Conservation (phyloP, 2,329 filamentous ascomycete species). For the Pseudogymnoascus sp. region DNA sequence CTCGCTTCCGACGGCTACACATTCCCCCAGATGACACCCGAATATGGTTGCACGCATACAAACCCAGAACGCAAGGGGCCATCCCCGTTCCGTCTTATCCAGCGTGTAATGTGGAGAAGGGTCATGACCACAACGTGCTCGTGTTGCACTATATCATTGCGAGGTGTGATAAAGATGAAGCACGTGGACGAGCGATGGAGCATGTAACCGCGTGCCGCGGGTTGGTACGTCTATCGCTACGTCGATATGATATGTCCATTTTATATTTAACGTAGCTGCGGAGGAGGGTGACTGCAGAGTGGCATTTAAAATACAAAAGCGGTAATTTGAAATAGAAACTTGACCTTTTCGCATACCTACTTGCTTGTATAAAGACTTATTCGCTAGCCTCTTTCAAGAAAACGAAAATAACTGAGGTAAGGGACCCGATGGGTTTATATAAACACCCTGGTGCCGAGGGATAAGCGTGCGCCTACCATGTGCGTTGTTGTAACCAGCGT, state of each 20-base stretch:
- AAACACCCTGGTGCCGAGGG: not conserved
- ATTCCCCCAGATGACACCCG: not conserved
- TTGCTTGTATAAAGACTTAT: not conserved
- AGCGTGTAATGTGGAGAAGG: no score
- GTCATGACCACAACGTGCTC: not conserved
- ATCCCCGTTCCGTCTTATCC: not conserved
- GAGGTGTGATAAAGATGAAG: not conserved
- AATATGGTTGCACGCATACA: not conserved
- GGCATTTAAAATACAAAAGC: not conserved
- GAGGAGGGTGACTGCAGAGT: not conserved
- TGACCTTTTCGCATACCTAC: not conserved
- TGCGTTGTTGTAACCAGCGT: not conserved
- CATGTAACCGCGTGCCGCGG: not conserved
- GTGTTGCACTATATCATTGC: not conserved
- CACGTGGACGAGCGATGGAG: not conserved
- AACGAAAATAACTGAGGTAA: not conserved
- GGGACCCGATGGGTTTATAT: not conserved
- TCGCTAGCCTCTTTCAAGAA: not conserved
- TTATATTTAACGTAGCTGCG: not conserved
- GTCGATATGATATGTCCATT: not conserved
- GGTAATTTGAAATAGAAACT: not conserved
- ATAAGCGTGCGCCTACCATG: not conserved
- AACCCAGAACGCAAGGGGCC: not conserved
- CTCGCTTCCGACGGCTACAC: not conserved
- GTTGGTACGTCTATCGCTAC: not conserved